Conservation (phyloP, 2,329 filamentous ascomycete species). For the Colletotrichum euphorbiae region DNA sequence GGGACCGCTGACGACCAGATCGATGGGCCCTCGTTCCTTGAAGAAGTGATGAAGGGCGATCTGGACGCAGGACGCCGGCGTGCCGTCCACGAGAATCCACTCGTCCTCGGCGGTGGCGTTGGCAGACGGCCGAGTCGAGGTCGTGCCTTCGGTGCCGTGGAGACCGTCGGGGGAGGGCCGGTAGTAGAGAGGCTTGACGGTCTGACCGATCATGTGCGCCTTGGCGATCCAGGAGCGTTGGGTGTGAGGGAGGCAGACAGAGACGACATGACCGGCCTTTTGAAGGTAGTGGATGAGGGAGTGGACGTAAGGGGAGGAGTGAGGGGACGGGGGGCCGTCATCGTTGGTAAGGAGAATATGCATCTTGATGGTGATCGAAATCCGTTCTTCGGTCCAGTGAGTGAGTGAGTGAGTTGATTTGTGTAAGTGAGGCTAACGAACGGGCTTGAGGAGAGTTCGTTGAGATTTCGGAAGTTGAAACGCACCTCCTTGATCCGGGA, state of each 20-base stretch:
- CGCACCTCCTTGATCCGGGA: slow-evolving; percentile 16
- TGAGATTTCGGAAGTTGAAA: slow-evolving; percentile 2
- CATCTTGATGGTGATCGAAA: slow-evolving; percentile 53
- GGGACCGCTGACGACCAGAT: slow-evolving; percentile 82
- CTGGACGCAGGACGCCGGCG: slow-evolving; percentile 83
- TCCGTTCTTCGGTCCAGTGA: background rate
- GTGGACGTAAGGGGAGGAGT: slow-evolving; percentile 85
- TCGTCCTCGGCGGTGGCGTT: slow-evolving; percentile 70
- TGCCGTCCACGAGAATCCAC: slow-evolving; percentile 85
- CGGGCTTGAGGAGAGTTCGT: background rate
- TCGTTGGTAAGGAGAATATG: slow-evolving; percentile 80
- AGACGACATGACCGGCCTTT: slow-evolving; percentile 84
- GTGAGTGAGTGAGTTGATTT: background rate
- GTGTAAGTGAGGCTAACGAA: background rate
- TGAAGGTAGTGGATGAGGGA: slow-evolving; percentile 78
- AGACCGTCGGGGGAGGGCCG: slow-evolving; percentile 62
- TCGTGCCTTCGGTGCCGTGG: slow-evolving; percentile 70
- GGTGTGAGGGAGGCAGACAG: slow-evolving; percentile 88
- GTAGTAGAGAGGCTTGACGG: slow-evolving; percentile 87
- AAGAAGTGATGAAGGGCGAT: slow-evolving; percentile 87
- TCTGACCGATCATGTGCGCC: slow-evolving; percentile 93
- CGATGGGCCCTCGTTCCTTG: slow-evolving; percentile 75
- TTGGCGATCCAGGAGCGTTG: slow-evolving; percentile 99
- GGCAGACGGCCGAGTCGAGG: slow-evolving; percentile 65
- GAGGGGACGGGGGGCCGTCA: slow-evolving; percentile 81